These are phyloP conservation scores for Aspergillus sp. DNA, from an alignment of 2,329 filamentous ascomycete genomes.

Conservation along the genomic window DNA sequence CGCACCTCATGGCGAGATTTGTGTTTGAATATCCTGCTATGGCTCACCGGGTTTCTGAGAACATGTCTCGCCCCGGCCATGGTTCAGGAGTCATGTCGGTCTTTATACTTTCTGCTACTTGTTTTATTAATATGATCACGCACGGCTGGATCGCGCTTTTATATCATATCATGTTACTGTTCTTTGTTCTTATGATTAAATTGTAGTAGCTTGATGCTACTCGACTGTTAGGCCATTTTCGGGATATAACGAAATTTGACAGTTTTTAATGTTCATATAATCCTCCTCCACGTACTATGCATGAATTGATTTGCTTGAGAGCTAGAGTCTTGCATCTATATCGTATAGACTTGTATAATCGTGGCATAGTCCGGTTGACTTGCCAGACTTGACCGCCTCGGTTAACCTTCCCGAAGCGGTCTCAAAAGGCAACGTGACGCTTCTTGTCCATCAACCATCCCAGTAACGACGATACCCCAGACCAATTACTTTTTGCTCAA, in stretches of 20 bases:
- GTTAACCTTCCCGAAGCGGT: constrained; percentile 7
- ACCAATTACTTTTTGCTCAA: neutral
- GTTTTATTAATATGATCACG: constrained; percentile 13
- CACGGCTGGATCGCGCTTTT: constrained; percentile 15
- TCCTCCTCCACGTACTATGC: too few relatives aligned
- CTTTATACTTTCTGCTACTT: constrained; percentile 12
- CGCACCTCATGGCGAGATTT: constrained; percentile 4
- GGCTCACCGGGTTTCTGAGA: constrained; percentile 6
- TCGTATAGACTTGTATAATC: too few relatives aligned
- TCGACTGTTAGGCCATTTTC: too few relatives aligned
- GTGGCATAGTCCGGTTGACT: too few relatives aligned
- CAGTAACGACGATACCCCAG: neutral
- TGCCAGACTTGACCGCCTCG: constrained; percentile 1
- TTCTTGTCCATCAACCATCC: constrained; percentile 2
- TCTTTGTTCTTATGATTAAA: too few relatives aligned
- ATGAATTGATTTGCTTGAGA: too few relatives aligned
- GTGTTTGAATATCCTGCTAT: constrained; percentile 2
- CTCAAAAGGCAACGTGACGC: constrained; percentile 17
- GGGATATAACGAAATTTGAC: too few relatives aligned
- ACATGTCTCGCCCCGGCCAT: neutral
- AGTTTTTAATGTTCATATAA: too few relatives aligned
- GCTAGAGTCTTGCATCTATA: too few relatives aligned
- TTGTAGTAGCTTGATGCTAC: too few relatives aligned
- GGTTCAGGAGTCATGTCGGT: constrained; percentile 7
- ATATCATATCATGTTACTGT: neutral